Conservation (phyloP, 352 stramenopile genomes). For the Globisporangium cystogenes region DNA sequence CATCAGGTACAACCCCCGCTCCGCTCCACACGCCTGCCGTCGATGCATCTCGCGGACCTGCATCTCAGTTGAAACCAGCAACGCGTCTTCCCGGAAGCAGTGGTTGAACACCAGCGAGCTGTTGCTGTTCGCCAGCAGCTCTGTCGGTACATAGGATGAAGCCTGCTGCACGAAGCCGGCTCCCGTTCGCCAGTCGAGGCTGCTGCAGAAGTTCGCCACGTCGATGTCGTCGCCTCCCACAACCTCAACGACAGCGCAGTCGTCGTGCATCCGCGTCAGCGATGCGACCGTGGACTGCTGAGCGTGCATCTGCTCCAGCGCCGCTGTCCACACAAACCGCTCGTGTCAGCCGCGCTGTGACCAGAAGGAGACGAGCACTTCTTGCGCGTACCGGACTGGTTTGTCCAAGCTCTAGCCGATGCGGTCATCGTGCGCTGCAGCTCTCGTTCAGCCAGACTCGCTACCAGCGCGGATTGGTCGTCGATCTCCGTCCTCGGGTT, state of each 20-base stretch:
- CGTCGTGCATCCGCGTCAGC: slow-evolving; percentile 4
- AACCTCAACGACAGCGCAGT: background rate
- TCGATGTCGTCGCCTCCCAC: background rate
- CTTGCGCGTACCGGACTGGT: slow-evolving; percentile 4
- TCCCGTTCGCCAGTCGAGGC: background rate
- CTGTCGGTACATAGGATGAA: background rate
- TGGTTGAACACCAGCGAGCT: background rate
- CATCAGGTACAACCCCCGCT: slow-evolving; percentile 56
- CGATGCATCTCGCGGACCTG: slow-evolving; percentile 26
- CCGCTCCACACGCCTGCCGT: slow-evolving; percentile 36
- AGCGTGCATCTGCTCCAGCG: background rate
- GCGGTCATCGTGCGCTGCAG: background rate
- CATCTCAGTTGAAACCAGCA: background rate
- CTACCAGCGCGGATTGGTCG: slow-evolving; percentile 1
- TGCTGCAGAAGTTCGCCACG: background rate
- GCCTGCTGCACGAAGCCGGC: background rate
- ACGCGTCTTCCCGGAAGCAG: slow-evolving; percentile 1
- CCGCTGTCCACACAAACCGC: background rate
- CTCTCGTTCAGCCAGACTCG: background rate
- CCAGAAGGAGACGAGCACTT: background rate
- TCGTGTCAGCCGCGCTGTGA: background rate
- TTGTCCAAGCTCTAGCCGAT: slow-evolving; percentile 1
- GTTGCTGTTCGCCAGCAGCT: background rate
- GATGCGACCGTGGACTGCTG: slow-evolving; percentile 1
- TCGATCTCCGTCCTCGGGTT: slow-evolving; percentile 4